Evolutionary conservation across 208 protist species (phyloP).

Genomic region (Wallacemonas sp.): DNA sequence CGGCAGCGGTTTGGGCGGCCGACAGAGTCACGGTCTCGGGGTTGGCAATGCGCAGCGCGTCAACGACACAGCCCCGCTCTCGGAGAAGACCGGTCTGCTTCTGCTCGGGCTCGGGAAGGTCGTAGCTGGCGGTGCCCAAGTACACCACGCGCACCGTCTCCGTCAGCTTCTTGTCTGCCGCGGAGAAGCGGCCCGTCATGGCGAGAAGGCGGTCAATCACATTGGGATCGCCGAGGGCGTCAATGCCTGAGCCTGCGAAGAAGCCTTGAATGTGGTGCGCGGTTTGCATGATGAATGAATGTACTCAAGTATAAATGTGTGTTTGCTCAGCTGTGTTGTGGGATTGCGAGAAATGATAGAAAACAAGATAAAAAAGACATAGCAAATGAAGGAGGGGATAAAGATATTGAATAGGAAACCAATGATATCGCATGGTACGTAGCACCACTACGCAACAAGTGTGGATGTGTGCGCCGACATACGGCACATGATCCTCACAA

Average conservation of each 20-base stretch:
- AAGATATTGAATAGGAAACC: too few relatives aligned
- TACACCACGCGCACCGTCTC: conserved; percentile 63
- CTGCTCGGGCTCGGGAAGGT: conserved; percentile 46
- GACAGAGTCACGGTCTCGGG: conserved; percentile 24
- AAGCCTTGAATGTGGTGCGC: conserved; percentile 50
- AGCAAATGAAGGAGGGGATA: too few relatives aligned
- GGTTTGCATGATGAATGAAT: too few relatives aligned
- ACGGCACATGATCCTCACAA: too few relatives aligned
- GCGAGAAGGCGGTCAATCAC: conserved; percentile 65
- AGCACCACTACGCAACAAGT: too few relatives aligned
- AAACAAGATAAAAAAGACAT: too few relatives aligned
- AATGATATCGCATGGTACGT: too few relatives aligned
- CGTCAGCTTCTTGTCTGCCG: conserved; percentile 12
- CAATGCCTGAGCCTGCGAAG: conserved; percentile 65
- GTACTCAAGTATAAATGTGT: background rate
- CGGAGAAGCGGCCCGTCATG: conserved; percentile 38
- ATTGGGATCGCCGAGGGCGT: conserved; percentile 41
- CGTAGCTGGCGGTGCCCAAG: conserved; percentile 90
- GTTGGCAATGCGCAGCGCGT: conserved; percentile 58
- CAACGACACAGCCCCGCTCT: conserved; percentile 57
- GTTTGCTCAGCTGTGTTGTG: too few relatives aligned
- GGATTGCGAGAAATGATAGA: too few relatives aligned
- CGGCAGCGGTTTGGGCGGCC: conserved; percentile 12
- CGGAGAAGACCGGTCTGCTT: conserved; percentile 50
- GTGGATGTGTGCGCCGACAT: too few relatives aligned